These are phyloP conservation scores for Aotearoamyces nothofagi DNA, from an alignment of 2,329 filamentous ascomycete genomes.

Conservation along the genomic window DNA sequence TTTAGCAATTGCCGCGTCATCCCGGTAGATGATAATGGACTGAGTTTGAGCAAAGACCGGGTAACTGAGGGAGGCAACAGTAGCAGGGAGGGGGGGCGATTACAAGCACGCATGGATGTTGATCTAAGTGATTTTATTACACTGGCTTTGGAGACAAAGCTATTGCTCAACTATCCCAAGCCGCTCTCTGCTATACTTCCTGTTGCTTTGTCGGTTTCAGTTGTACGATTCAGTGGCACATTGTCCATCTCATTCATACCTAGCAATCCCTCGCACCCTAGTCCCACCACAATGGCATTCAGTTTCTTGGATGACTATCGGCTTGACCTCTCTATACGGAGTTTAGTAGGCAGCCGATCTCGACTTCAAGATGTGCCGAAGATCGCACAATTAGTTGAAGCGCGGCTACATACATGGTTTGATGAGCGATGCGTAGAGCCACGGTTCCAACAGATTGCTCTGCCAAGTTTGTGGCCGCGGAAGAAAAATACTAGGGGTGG, in stretches of 20 bases:
- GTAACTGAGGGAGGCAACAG: slow-evolving; percentile 10
- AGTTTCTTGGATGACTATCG: slow-evolving; percentile 85
- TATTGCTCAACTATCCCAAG: slow-evolving; percentile 89
- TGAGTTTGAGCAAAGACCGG: slow-evolving; percentile 35
- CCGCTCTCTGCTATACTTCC: slow-evolving; percentile 78
- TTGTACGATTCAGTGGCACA: slow-evolving; percentile 89
- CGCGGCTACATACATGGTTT: slow-evolving; percentile 71
- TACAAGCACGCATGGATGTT: slow-evolving; percentile 94
- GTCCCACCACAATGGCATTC: slow-evolving; percentile 82
- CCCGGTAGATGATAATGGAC: slow-evolving; percentile 68
- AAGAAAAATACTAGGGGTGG: slow-evolving; percentile 72
- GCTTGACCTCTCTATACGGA: slow-evolving; percentile 68
- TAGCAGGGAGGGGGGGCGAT: slow-evolving; percentile 36
- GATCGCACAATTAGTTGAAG: slow-evolving; percentile 72
- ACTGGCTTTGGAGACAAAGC: slow-evolving; percentile 81
- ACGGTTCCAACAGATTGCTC: slow-evolving; percentile 71
- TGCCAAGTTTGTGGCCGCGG: slow-evolving; percentile 70
- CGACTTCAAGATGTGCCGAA: slow-evolving; percentile 76
- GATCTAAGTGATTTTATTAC: slow-evolving; percentile 95
- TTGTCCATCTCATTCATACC: slow-evolving; percentile 89
- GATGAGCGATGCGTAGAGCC: slow-evolving; percentile 78
- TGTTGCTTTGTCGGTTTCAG: slow-evolving; percentile 79
- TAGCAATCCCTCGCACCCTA: slow-evolving; percentile 46
- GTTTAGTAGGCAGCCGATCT: slow-evolving; percentile 64
- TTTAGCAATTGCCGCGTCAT: slow-evolving; percentile 97